These are phyloP conservation scores for Pestalotiopsis sp. DNA, from an alignment of 2,329 filamentous ascomycete species.

Conservation along the genomic window DNA sequence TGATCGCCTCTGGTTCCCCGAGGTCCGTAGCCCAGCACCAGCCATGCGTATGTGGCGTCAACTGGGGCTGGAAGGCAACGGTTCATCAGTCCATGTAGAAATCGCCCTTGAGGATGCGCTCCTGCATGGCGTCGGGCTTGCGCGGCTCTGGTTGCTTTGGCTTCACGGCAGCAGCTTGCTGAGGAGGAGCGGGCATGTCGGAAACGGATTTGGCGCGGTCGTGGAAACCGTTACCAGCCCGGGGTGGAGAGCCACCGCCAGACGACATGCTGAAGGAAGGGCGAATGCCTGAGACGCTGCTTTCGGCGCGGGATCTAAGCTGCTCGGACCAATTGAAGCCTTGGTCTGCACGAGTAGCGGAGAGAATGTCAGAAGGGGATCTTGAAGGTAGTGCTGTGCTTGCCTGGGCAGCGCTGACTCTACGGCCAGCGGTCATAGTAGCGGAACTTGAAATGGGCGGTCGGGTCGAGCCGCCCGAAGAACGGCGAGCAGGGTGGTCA, in stretches of 20 bases:
- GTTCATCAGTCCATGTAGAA: conserved; percentile 88
- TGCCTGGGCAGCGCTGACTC: conserved; percentile 51
- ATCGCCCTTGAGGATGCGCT: conserved; percentile 95
- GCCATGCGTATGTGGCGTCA: background rate
- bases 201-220: conserved; percentile 72
- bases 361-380: conserved; percentile 68
- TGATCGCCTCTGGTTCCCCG: background rate
- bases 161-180: conserved; percentile 49
- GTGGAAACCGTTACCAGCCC: conserved; percentile 47
- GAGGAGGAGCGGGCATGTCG: conserved; percentile 62
- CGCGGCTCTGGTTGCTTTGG: conserved; percentile 51
- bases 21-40: background rate
- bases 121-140: conserved; percentile 93
- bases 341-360: conserved; percentile 72
- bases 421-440: conserved; percentile 33
- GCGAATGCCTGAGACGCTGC: conserved; percentile 63
- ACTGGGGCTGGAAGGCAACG: background rate
- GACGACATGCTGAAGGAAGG: conserved; percentile 55
- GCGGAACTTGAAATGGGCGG: conserved; percentile 33
- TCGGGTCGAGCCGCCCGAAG: conserved; percentile 28
- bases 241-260: conserved; percentile 45
- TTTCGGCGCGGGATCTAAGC: conserved; percentile 88
- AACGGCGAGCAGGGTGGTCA: conserved; percentile 27
- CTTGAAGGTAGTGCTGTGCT: conserved; percentile 58
- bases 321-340: conserved; percentile 98